These are phyloP conservation scores for Ploettnerulaceae sp. DNA, from an alignment of 2,329 filamentous ascomycete genomes.

Conservation along the genomic window DNA sequence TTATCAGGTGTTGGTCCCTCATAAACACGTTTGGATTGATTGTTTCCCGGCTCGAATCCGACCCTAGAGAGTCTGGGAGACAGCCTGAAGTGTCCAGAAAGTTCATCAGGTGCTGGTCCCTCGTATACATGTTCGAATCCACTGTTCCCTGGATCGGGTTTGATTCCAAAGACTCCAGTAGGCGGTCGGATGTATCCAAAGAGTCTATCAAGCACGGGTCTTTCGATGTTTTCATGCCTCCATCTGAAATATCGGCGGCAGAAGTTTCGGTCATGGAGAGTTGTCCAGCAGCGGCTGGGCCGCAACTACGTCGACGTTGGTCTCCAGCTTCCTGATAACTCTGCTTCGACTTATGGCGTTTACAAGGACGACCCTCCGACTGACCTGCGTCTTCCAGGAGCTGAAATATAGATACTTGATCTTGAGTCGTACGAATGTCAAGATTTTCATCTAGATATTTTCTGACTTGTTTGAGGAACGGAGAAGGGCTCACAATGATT, in stretches of 20 bases:
- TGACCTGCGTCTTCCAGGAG: neutral
- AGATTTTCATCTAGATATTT: constrained; percentile 3
- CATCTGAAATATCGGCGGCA: too few species aligned
- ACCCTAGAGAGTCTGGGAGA: neutral
- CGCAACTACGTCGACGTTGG: neutral
- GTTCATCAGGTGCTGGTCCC: neutral
- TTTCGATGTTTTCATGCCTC: too few species aligned
- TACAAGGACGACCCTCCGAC: neutral
- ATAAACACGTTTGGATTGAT: too few species aligned
- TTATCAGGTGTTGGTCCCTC: too few species aligned
- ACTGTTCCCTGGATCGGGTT: neutral
- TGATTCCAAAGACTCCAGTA: neutral
- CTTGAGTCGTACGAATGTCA: neutral
- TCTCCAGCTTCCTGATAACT: neutral
- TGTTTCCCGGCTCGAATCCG: neutral
- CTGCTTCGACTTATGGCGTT: neutral
- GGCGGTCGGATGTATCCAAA: neutral
- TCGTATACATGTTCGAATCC: too few species aligned
- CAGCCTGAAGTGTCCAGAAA: neutral
- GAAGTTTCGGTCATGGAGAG: too few species aligned
- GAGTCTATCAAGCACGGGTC: neutral
- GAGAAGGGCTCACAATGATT: neutral
- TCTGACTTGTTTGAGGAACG: neutral
- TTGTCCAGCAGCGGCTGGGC: too few species aligned
- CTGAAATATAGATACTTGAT: neutral